These are phyloP conservation scores for Citrus inodora DNA, from an alignment of 345 rosid genomes.

Conservation along the genomic window DNA sequence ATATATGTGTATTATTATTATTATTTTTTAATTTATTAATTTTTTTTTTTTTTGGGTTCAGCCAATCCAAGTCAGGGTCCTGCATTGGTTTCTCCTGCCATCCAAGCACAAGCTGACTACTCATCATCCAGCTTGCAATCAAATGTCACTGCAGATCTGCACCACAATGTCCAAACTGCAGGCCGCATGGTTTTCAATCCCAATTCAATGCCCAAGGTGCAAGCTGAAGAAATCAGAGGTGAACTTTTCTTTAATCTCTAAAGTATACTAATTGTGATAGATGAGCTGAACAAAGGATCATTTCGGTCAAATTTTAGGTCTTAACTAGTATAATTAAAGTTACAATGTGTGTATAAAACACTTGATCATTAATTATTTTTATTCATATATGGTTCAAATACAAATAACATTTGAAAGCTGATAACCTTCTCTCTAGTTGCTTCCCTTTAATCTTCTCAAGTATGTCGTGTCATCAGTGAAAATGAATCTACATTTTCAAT, in stretches of 20 bases:
- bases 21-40: too few species aligned
- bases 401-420: neutral
- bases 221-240: slow-evolving; percentile 18
- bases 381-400: neutral
- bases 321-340: neutral
- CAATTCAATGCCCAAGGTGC: neutral
- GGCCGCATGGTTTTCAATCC: neutral
- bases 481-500: neutral
- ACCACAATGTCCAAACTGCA: slow-evolving; percentile 18
- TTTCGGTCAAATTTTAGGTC: neutral
- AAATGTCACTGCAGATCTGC: slow-evolving; percentile 11
- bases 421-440: neutral
- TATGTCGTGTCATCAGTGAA: neutral
- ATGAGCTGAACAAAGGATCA: neutral
- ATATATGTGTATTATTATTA: neutral
- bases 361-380: neutral
- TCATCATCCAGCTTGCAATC: slow-evolving; percentile 6
- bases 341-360: neutral
- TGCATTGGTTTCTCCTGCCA: neutral
- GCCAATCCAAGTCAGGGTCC: slow-evolving; percentile 16
- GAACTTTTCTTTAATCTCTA: slow-evolving; percentile 3
- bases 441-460: neutral
- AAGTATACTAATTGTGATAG: neutral
- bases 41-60: neutral
- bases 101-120: slow-evolving; percentile 7